A percentile compares a stretch with the other conserved stretches of the same genome.
phyloP scores from a whole-genome alignment of 345 rosid genomes.

The Murraya paniculata region DNA sequence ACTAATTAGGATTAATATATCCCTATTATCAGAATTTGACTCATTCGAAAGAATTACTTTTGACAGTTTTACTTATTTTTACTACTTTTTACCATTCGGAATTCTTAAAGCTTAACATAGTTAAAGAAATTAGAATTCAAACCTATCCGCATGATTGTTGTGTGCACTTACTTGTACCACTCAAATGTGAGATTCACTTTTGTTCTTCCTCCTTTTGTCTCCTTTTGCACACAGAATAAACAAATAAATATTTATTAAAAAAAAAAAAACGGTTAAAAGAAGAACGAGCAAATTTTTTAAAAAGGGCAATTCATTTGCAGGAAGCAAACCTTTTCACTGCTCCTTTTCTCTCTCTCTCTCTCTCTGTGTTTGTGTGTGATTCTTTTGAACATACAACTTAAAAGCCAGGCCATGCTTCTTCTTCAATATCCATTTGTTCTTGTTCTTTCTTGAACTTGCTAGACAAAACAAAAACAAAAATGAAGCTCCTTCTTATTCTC shows the following conservation, averaged over 20 bases:
- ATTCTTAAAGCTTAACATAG: too few species aligned
- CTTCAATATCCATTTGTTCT: conserved; percentile 7
- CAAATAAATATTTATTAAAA: not conserved
- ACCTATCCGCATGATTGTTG: conserved; percentile 30
- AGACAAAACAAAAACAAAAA: conserved; percentile 18
- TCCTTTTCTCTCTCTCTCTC: conserved; percentile 2
- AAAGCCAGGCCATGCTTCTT: not conserved
- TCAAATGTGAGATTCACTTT: conserved; percentile 12
- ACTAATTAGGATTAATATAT: too few species aligned
- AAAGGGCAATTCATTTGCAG: not conserved
- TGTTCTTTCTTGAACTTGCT: conserved; percentile 9
- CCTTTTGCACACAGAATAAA: conserved; percentile 4
- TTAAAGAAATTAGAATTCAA: not conserved
- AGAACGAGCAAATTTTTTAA: not conserved
- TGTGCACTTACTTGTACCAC: conserved; percentile 14
- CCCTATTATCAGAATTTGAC: too few species aligned
- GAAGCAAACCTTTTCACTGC: not conserved
- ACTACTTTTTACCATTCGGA: too few species aligned
- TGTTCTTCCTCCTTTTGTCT: conserved; percentile 10
- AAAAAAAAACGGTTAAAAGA: not conserved
- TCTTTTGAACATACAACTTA: conserved; percentile 11
- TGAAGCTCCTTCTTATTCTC: conserved; percentile 42
- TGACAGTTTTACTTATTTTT: too few species aligned
- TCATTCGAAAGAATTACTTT: too few species aligned
- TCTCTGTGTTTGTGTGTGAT: not conserved